These are phyloP conservation scores for Paraurostyla sp. DNA, from an alignment of 73 alveolate genomes.

Conservation along the genomic window DNA sequence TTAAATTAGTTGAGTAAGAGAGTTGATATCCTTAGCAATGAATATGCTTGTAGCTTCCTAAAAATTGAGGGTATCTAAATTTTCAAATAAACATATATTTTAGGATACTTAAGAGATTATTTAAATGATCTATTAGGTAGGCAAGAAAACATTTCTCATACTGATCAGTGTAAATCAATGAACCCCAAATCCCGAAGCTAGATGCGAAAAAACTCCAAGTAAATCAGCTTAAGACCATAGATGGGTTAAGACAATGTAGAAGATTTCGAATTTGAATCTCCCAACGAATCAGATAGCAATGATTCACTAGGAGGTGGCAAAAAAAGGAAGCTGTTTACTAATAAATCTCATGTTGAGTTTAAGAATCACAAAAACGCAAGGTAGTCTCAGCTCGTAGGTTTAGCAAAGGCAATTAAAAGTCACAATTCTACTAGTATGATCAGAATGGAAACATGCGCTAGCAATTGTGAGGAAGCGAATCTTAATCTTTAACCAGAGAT, in stretches of 20 bases:
- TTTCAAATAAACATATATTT: neutral
- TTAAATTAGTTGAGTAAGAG: neutral
- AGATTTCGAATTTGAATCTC: neutral
- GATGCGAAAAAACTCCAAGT: neutral
- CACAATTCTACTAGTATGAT: slow-evolving; percentile 38
- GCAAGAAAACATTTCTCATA: neutral
- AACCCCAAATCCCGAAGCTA: neutral
- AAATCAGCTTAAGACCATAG: neutral
- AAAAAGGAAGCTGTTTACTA: neutral
- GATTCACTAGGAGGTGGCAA: neutral
- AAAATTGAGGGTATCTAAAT: slow-evolving; percentile 10
- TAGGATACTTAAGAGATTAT: neutral
- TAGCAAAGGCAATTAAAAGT: neutral
- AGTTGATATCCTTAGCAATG: neutral
- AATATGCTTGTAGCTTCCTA: slow-evolving; percentile 39
- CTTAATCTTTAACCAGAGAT: neutral
- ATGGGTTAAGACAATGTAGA: neutral
- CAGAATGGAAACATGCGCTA: neutral
- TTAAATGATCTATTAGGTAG: neutral
- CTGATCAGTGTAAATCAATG: neutral
- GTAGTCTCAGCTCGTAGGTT: neutral
- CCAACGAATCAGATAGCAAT: neutral
- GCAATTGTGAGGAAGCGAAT: neutral
- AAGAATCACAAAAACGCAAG: neutral
- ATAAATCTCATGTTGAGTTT: slow-evolving; percentile 1